Evolutionary conservation across 2,329 filamentous ascomycete genomes (phyloP).

Genomic region (Bipolaris victoriae): DNA sequence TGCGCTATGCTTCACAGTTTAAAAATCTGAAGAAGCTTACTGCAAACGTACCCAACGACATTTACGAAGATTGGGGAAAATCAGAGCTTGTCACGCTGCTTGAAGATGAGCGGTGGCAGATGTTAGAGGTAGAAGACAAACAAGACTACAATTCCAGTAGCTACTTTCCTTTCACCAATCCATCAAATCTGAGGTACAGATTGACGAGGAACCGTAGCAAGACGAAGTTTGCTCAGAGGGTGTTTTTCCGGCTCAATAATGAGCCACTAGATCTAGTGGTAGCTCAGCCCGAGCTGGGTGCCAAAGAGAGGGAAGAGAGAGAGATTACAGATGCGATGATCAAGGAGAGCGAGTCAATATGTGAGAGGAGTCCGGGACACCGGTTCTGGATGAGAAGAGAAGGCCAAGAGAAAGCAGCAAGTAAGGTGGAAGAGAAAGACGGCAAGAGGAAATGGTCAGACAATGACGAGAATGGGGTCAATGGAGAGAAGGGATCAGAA

Average conservation of each 20-base stretch:
- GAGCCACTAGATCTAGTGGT: conserved; percentile 22
- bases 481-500: not conserved
- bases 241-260: conserved; percentile 42
- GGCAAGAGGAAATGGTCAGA: conserved; percentile 14
- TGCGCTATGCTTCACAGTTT: conserved; percentile 42
- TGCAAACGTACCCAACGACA: conserved; percentile 36
- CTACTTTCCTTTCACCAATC: conserved; percentile 26
- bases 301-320: conserved; percentile 30
- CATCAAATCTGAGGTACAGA: conserved; percentile 22
- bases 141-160: conserved; percentile 24
- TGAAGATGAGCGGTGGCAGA: conserved; percentile 38
- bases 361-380: conserved; percentile 14
- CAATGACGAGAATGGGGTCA: not conserved
- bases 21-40: conserved; percentile 47
- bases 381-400: conserved; percentile 34
- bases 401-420: not conserved
- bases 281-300: conserved; percentile 9
- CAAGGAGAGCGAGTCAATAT: conserved; percentile 6
- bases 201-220: conserved; percentile 28
- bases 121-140: conserved; percentile 39
- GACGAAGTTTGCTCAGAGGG: conserved; percentile 40
- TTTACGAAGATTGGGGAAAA: conserved; percentile 45
- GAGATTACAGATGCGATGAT: conserved; percentile 35
- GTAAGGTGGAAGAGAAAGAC: conserved; percentile 2
- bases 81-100: conserved; percentile 30